phyloP scores from a whole-genome alignment of 306 rosid species.

The Fragaria ananassa region DNA sequence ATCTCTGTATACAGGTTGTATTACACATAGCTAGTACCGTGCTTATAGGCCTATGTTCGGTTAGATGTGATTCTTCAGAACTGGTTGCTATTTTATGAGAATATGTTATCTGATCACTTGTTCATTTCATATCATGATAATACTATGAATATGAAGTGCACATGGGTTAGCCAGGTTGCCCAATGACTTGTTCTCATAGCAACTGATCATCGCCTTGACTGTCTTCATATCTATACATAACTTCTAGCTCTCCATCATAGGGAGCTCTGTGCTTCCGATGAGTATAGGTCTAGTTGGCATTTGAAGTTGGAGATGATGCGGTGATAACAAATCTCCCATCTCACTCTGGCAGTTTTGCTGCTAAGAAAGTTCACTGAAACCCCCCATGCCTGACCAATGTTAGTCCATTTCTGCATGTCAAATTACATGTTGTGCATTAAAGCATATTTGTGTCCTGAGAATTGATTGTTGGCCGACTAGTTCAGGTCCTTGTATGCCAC shows the following conservation, averaged over 20 bases:
- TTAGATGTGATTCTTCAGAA: not conserved
- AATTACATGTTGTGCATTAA: not conserved
- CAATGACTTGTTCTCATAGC: not conserved
- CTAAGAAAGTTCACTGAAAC: not conserved
- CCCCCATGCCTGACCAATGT: not conserved
- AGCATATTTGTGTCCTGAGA: not conserved
- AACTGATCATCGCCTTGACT: not conserved
- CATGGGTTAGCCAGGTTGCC: not conserved
- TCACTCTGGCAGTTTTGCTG: not conserved
- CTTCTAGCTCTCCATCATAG: not conserved
- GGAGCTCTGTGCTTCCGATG: not conserved
- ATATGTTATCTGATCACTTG: not conserved
- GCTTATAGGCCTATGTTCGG: not conserved
- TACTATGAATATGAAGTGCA: not conserved
- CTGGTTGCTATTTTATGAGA: not conserved
- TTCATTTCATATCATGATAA: not conserved
- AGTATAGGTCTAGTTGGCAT: not conserved
- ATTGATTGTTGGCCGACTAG: not conserved
- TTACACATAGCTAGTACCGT: not conserved
- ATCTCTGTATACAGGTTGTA: not conserved
- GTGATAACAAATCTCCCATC: not conserved
- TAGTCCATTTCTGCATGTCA: not conserved
- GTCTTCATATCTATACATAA: not conserved
- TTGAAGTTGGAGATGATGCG: not conserved
- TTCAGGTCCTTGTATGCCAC: not conserved